Base-by-base conservation (phyloP, 257 asterid species). In the Sherardia arvensis region DNA sequence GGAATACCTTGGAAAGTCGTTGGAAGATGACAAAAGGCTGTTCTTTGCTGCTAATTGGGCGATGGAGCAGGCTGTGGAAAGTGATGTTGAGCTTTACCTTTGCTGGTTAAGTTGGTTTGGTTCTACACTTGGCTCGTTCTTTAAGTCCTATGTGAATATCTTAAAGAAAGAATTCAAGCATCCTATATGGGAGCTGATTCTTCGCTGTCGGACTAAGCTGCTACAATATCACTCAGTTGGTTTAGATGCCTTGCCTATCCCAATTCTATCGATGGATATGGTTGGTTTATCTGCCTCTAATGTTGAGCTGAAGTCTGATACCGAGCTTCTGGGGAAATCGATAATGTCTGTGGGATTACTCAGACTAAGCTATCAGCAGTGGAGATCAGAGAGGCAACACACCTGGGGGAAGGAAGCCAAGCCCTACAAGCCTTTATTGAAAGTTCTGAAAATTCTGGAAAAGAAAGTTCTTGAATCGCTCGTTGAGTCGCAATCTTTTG, bases 1-100 rank as follows among this genome's bases (percentile, higher is more conserved):
- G 80, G 90, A 85, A 78, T 84, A 79, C 61, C 66, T 85, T 62
- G 99, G 90, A 66, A 69, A 59, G 38, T 65, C 67, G 61, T 65
- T 27, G 60, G 36, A 68, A 30, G 67, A 55, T 36, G 81, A 76
- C 70, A 76, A 84, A 74, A 90, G 73, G 79, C 75, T 90, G 27
- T 47, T 63, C 26, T 84, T 78, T 78, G 97, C 97, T 77, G 95
- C 97, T 65, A 83, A 87, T 70, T 93, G 99, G 99, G 86, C 76
- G 23, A 74, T 90, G 64, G 95, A 93, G 77, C 96, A 93, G 76
- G 95, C 92, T 29, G 74, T 83, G 56, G 87, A 87, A 67, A 77
- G 79, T 69, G 99, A 93, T 77, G 82, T 71, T 66, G 59, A 68
- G 69, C 84, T 84, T 63, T 90, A 93, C 64, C 71, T 90, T 75